Evolutionary conservation across 768 basidiomycete genomes (phyloP).

Genomic region (Asterophora parasitica): DNA sequence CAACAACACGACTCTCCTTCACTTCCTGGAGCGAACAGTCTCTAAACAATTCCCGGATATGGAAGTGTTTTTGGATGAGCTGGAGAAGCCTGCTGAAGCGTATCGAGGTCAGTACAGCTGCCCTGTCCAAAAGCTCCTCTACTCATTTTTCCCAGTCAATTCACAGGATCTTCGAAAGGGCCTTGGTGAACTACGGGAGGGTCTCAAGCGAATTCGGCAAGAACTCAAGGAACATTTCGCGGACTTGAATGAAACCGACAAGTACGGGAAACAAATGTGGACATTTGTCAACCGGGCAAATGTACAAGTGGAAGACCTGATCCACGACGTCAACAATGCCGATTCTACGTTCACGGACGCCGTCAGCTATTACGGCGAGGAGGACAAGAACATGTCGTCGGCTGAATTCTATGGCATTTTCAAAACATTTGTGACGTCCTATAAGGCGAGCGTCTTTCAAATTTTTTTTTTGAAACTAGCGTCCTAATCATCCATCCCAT

Average conservation of each 20-base stretch:
- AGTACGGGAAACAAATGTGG: constrained; percentile 91
- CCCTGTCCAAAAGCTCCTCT: not conserved
- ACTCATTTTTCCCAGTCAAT: constrained; percentile 54
- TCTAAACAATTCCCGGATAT: constrained; percentile 83
- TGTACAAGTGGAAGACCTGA: constrained; percentile 72
- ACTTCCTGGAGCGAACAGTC: constrained; percentile 89
- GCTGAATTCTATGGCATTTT: constrained; percentile 95
- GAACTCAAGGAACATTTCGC: constrained; percentile 80
- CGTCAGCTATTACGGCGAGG: constrained; percentile 89
- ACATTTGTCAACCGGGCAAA: constrained; percentile 75
- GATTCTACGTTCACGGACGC: constrained; percentile 82
- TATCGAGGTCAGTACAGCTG: constrained; percentile 68
- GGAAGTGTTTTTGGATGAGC: constrained; percentile 84
- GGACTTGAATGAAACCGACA: constrained; percentile 64
- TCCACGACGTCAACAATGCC: constrained; percentile 83
- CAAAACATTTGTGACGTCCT: constrained; percentile 95
- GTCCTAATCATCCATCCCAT: constrained; percentile 4
- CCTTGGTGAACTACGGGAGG: constrained; percentile 64
- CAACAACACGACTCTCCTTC: constrained; percentile 89
- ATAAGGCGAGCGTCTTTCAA: constrained; percentile 49
- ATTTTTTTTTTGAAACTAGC: not conserved
- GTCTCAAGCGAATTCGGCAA: constrained; percentile 73
- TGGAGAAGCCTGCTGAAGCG: constrained; percentile 86
- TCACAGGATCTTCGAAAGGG: constrained; percentile 81
- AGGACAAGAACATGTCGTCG: constrained; percentile 79